These are phyloP conservation scores for Jaapia argillacea DNA, from an alignment of 768 basidiomycete species.

Conservation along the genomic window DNA sequence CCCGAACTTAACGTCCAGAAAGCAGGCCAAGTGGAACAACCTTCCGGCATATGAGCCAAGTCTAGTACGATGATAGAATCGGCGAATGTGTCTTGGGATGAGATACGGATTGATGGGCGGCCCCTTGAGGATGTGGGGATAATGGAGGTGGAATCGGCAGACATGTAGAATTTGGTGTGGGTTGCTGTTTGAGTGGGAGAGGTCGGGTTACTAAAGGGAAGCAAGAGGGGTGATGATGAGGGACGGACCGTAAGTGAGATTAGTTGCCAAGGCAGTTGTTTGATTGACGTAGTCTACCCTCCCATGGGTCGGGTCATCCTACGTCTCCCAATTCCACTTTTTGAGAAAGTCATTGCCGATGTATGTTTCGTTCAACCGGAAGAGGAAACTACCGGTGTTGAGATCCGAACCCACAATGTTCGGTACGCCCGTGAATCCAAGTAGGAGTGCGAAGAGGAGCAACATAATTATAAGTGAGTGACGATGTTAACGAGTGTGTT, in stretches of 20 bases:
- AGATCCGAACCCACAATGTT: too few relatives aligned
- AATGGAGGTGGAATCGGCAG: constrained; percentile 32
- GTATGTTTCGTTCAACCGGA: constrained; percentile 4
- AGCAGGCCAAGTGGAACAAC: constrained; percentile 54
- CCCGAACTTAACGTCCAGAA: constrained; percentile 54
- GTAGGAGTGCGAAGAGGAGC: too few relatives aligned
- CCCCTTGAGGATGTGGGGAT: constrained; percentile 32
- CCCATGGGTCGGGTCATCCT: constrained; percentile 57
- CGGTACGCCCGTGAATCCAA: too few relatives aligned
- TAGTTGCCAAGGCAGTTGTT: constrained; percentile 27
- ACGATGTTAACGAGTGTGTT: too few relatives aligned
- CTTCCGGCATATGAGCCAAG: constrained; percentile 48
- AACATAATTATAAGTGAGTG: too few relatives aligned
- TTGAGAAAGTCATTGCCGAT: constrained; percentile 34
- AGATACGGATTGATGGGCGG: constrained; percentile 48
- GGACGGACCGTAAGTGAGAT: constrained; percentile 43
- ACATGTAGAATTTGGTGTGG: constrained; percentile 43
- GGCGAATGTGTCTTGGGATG: constrained; percentile 31
- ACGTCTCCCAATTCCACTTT: constrained; percentile 39
- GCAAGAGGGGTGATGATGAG: too few relatives aligned
- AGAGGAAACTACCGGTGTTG: too few relatives aligned
- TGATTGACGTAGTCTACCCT: constrained; percentile 47
- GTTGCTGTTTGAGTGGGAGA: too few relatives aligned
- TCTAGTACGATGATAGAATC: constrained; percentile 43
- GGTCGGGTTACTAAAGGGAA: too few relatives aligned